Conservation (phyloP, 1,284 basidiomycete genomes). For the Microbotryum lychnidis-dioicae region DNA sequence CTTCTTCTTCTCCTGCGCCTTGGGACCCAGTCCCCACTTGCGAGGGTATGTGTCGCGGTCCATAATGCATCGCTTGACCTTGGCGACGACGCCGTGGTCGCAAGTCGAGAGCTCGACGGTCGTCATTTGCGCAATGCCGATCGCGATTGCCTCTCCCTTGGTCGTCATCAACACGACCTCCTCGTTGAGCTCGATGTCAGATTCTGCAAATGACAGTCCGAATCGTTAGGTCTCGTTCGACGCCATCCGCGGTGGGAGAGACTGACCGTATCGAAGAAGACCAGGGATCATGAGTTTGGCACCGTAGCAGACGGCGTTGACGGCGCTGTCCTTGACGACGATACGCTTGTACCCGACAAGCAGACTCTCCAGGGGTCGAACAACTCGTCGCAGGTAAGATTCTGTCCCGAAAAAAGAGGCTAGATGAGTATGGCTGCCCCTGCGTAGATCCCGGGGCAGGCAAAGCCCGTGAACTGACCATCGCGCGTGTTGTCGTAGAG, state of each 20-base stretch:
- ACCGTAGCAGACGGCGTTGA: constrained; percentile 99
- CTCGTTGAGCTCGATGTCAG: constrained; percentile 89
- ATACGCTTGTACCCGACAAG: constrained; percentile 96
- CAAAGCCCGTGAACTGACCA: constrained; percentile 49
- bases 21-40: constrained; percentile 94
- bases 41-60: constrained; percentile 89
- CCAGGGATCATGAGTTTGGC: constrained; percentile 99
- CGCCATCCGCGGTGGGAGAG: neutral
- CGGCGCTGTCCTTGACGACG: constrained; percentile 97
- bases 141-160: constrained; percentile 97
- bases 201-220: constrained; percentile 47
- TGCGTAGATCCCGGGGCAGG: neutral
- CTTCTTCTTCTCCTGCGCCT: constrained; percentile 97
- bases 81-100: constrained; percentile 97
- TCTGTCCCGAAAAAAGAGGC: constrained; percentile 49
- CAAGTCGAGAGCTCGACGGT: constrained; percentile 96
- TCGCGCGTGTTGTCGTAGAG: constrained; percentile 98
- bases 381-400: constrained; percentile 89
- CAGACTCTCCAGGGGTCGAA: constrained; percentile 88
- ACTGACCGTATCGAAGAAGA: constrained; percentile 68
- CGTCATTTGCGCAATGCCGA: constrained; percentile 83
- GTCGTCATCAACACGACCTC: constrained; percentile 99
- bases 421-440: neutral
- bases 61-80: constrained; percentile 99
- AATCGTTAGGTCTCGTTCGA: neutral